phyloP scores from a whole-genome alignment of 495 filamentous ascomycete genomes.

The Hypoxylon trugodes region DNA sequence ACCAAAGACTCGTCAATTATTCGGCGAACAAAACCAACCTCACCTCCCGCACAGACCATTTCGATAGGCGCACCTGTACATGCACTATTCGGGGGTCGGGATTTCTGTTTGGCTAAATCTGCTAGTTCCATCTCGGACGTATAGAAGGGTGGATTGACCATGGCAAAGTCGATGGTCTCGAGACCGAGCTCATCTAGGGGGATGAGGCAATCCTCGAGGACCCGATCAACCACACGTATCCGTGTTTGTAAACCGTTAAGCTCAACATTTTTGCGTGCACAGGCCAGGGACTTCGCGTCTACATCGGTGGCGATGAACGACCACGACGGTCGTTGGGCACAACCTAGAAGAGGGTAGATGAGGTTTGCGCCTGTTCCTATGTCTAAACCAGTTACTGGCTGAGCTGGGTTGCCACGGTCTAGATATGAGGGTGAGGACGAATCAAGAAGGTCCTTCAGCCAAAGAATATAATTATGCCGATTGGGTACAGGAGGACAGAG shows the following conservation, averaged over 20 bases:
- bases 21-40: constrained; percentile 77
- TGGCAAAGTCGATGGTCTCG: constrained; percentile 80
- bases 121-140: constrained; percentile 72
- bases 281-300: constrained; percentile 73
- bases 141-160: constrained; percentile 98
- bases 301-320: constrained; percentile 83
- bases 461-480: constrained; percentile 87
- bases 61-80: constrained; percentile 86
- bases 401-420: constrained; percentile 28
- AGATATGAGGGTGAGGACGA: constrained; percentile 69
- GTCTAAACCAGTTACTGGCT: constrained; percentile 77
- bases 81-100: constrained; percentile 71
- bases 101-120: constrained; percentile 69
- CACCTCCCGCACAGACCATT: constrained; percentile 88
- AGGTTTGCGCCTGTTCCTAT: constrained; percentile 90
- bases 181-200: constrained; percentile 64
- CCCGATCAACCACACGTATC: constrained; percentile 68
- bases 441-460: constrained; percentile 87
- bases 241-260: constrained; percentile 70
- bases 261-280: constrained; percentile 68
- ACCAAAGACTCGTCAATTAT: constrained; percentile 78
- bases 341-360: constrained; percentile 91
- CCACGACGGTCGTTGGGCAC: constrained; percentile 71
- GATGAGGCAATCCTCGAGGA: constrained; percentile 63
- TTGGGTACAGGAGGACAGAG: constrained; percentile 93